phyloP scores from a whole-genome alignment of 176 grass and related monocot genomes.

The Tillandsia leiboldiana region DNA sequence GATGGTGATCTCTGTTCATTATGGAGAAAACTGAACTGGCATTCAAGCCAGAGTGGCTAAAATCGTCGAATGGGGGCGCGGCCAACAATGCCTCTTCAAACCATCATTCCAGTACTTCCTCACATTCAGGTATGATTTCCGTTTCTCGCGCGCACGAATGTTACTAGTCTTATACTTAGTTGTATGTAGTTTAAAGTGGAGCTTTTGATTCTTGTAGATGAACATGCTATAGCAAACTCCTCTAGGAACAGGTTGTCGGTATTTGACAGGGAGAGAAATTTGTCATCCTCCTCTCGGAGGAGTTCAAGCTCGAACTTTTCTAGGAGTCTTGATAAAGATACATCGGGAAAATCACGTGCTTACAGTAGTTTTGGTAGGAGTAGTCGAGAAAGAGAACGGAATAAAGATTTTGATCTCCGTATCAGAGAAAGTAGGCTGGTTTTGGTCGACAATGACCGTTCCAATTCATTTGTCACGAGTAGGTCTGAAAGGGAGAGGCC shows the following conservation, averaged over 20 bases:
- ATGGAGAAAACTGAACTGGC: slow-evolving; percentile 44
- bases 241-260: slow-evolving; percentile 32
- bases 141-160: neutral
- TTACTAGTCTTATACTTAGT: neutral
- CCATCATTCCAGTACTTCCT: slow-evolving; percentile 25
- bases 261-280: slow-evolving; percentile 26
- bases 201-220: slow-evolving; percentile 28
- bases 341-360: slow-evolving; percentile 35
- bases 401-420: slow-evolving; percentile 37
- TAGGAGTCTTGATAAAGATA: slow-evolving; percentile 26
- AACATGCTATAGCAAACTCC: slow-evolving; percentile 29
- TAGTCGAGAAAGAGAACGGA: slow-evolving; percentile 32
- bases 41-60: slow-evolving; percentile 60
- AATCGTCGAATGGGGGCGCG: slow-evolving; percentile 11
- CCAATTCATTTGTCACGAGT: slow-evolving; percentile 32
- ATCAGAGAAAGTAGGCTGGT: slow-evolving; percentile 38
- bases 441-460: slow-evolving; percentile 27
- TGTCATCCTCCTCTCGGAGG: slow-evolving; percentile 23
- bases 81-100: slow-evolving; percentile 14
- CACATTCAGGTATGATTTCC: slow-evolving; percentile 33
- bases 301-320: slow-evolving; percentile 39
- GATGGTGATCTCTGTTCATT: slow-evolving; percentile 38
- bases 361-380: slow-evolving; percentile 55
- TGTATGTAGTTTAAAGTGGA: neutral
- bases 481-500: slow-evolving; percentile 43